phyloP scores from a whole-genome alignment of 352 stramenopile species.

The Pythium pyrilobum region DNA sequence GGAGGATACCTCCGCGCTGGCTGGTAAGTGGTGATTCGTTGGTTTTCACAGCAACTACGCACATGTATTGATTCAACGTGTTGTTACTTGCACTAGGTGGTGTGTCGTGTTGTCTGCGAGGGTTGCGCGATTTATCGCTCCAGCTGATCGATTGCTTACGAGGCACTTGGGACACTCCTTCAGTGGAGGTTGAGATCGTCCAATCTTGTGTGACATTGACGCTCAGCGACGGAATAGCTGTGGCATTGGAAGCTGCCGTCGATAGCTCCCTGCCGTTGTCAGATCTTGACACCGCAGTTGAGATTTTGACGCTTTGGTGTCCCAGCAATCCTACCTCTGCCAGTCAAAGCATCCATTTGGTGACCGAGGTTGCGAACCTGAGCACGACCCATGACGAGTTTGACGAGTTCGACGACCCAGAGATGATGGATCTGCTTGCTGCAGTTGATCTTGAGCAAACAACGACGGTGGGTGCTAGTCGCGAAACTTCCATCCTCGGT shows the following conservation, averaged over 20 bases:
- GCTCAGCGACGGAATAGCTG: slow-evolving; percentile 27
- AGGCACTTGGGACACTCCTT: neutral
- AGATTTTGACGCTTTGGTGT: slow-evolving; percentile 36
- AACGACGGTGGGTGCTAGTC: neutral
- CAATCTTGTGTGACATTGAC: neutral
- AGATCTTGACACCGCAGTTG: slow-evolving; percentile 13
- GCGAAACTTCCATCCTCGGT: neutral
- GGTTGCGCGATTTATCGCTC: slow-evolving; percentile 7
- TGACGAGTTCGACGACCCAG: slow-evolving; percentile 43
- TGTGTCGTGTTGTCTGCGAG: slow-evolving; percentile 37
- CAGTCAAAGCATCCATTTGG: neutral
- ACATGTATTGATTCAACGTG: slow-evolving; percentile 4
- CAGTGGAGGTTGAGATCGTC: neutral
- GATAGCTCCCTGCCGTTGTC: neutral
- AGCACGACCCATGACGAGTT: slow-evolving; percentile 24
- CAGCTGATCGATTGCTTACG: slow-evolving; percentile 3
- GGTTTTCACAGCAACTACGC: too few species aligned
- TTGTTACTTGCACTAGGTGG: slow-evolving; percentile 36
- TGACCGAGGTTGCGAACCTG: too few species aligned
- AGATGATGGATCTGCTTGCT: slow-evolving; percentile 39
- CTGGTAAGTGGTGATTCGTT: neutral
- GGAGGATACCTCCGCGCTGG: neutral
- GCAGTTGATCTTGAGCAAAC: slow-evolving; percentile 37
- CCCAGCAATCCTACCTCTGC: neutral
- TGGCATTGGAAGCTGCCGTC: slow-evolving; percentile 28